Base-by-base conservation (phyloP, 257 asterid genomes). In the Lithospermum erythrorhizon region DNA sequence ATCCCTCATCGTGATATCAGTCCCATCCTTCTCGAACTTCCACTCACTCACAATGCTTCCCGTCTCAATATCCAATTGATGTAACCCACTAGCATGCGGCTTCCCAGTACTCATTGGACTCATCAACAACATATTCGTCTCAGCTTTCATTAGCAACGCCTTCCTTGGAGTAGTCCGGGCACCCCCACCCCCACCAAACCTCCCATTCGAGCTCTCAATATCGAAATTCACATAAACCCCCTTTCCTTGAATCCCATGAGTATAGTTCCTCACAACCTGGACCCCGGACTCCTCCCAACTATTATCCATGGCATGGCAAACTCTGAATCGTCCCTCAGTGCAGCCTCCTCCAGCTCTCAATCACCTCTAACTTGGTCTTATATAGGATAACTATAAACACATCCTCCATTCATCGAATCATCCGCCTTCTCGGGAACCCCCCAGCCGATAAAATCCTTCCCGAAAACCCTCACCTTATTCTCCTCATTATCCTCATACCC, bases 91-190 rank as follows among this genome's bases (percentile, higher is more conserved):
- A 0, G 95, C 69, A 55, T 88, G 96, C 3, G 87, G 85, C 56
- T 75, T 81, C 49, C 70, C 86, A 45, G 70, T 82, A 61, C 78
- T 73, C 74, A 72, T 52, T 1, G 97, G 97, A 60, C 98, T 91
- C 98, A 88, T 88, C 57, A 91, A 95, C 58, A 91, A 87, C 97
- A 91, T 91, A 73, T 91, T 91, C 6, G 97, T 88, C 79, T 91
- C 98, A 3, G 95, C 97, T 66, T 76, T 79, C 90, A 88, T 73
- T 24, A 91, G 89, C 74, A 91, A 59, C 47, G 97, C 95, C 76
- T 91, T 91, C 70, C 94, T 81, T 1, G 97, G 97, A 18, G 97
- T 88, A 3, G 77, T 61, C 56, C 77, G 68, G 37, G 59, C 75
- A 17, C 75, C 19, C 53, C n/a, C 57, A n/a, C 67, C 20, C 51